phyloP scores from a whole-genome alignment of 495 filamentous ascomycete genomes.

The Thozetella sp. region DNA sequence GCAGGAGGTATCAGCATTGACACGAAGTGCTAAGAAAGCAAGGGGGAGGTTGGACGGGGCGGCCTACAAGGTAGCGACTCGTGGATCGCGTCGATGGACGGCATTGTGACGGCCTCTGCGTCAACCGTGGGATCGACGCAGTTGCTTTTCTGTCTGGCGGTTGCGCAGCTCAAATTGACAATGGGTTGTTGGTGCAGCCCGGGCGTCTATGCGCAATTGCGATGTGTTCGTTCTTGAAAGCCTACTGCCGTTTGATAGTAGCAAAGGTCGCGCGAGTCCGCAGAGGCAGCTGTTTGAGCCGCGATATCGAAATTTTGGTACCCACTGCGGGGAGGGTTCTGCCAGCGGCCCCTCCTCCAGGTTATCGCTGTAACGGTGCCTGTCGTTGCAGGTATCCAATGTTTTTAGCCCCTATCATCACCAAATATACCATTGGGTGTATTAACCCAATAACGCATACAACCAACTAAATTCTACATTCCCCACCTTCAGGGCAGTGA shows the following conservation, averaged over 20 bases:
- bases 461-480: not conserved
- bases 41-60: not conserved
- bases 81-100: constrained; percentile 1
- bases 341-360: not conserved
- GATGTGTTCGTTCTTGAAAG: too few relatives aligned
- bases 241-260: too few relatives aligned
- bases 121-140: too few relatives aligned
- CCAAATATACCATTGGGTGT: not conserved
- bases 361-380: not conserved
- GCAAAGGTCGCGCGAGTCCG: too few relatives aligned
- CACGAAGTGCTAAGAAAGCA: not conserved
- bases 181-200: too few relatives aligned
- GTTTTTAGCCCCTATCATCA: not conserved
- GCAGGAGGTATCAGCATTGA: not conserved
- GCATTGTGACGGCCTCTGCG: not conserved
- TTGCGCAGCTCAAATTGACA: too few relatives aligned
- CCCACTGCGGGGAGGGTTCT: not conserved
- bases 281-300: not conserved
- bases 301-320: not conserved
- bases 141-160: not conserved
- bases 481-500: too few relatives aligned
- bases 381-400: not conserved
- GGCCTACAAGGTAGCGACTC: not conserved
- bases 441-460: not conserved
- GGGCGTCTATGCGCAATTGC: too few relatives aligned